Base-by-base conservation (phyloP, 1,284 basidiomycete genomes). In the Coriolopsis trogii region DNA sequence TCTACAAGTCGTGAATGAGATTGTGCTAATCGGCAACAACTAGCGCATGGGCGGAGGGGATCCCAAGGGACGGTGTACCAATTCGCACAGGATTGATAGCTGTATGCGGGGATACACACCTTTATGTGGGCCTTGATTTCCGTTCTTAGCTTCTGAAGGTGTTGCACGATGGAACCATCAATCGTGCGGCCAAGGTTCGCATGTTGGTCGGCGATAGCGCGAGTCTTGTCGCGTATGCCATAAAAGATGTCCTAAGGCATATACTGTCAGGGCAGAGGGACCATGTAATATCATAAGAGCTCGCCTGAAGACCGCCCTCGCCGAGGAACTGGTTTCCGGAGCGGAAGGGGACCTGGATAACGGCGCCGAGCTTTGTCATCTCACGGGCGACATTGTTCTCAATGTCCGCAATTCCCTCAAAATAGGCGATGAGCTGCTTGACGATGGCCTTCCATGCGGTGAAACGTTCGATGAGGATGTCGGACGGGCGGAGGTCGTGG, bases 91-190 rank as follows among this genome's bases (percentile, higher is more conserved):
- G 6, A 3, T 2, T n/a, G 41, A 51, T 49, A 21, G 25, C 30
- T 20, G 28, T 23, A 12, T n/a, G n/a, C n/a, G n/a, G n/a, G n/a
- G 16, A 30, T 4, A 72, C 73, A 53, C 57, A 85, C 88, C 79
- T 93, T 95, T 69, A 96, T 90, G 75, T 99, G 96, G 2, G 95
- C 95, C 76, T 98, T 98, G 73, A 99, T 95, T 74, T 99, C 96
- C 12, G 85, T 78, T 39, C 91, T 79, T 24, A 99, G 81, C 75
- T 98, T 98, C 73, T 97, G 91, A 29, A 99, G 81, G 70, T 98
- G 97, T 73, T 98, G 95, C 2, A 99, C 96, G 63, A 99, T 98
- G 13, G 94, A 97, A 38, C 91, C 92, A 65, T 99, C 95, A 66
- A 99, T 91, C 3, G 96, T 98, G 56, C 95, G 88, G 3, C 95